A percentile compares a stretch with the other conserved stretches of the same genome.
phyloP scores from a whole-genome alignment of 345 rosid genomes.

The Acer saccharum region DNA sequence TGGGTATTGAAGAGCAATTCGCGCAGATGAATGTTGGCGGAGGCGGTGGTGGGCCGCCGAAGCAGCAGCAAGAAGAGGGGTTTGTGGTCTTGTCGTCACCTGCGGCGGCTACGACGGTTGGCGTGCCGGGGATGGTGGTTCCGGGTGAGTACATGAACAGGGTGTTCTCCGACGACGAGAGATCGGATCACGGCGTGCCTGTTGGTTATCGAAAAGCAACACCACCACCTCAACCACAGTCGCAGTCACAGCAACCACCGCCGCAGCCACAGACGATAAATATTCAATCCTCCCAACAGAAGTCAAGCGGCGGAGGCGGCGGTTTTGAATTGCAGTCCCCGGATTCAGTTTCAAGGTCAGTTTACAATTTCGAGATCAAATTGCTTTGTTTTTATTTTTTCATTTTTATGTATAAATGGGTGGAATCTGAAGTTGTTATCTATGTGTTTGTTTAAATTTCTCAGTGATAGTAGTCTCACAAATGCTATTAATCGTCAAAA shows the following conservation, averaged over 20 bases:
- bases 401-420: conserved; percentile 3
- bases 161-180: conserved; percentile 84
- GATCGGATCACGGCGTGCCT: conserved; percentile 78
- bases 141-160: conserved; percentile 54
- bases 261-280: background rate
- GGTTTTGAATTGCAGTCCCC: conserved; percentile 77
- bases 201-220: conserved; percentile 59
- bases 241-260: conserved; percentile 36
- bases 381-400: background rate
- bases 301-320: conserved; percentile 50
- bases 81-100: conserved; percentile 54
- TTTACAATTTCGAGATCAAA: background rate
- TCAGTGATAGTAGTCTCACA: conserved; percentile 82
- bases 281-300: conserved; percentile 40
- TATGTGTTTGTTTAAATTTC: conserved; percentile 34
- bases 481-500: conserved; percentile 63
- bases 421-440: conserved; percentile 30
- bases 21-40: conserved; percentile 49
- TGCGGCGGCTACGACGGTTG: conserved; percentile 41
- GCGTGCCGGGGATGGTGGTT: conserved; percentile 41
- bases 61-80: conserved; percentile 64
- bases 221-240: conserved; percentile 43
- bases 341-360: conserved; percentile 90
- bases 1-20: conserved; percentile 89
- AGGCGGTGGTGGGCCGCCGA: conserved; percentile 34